A percentile compares a stretch with the other conserved stretches of the same genome.
Conservation (phyloP, 1,284 basidiomycete genomes). For the Apiotrichum porosum region DNA sequence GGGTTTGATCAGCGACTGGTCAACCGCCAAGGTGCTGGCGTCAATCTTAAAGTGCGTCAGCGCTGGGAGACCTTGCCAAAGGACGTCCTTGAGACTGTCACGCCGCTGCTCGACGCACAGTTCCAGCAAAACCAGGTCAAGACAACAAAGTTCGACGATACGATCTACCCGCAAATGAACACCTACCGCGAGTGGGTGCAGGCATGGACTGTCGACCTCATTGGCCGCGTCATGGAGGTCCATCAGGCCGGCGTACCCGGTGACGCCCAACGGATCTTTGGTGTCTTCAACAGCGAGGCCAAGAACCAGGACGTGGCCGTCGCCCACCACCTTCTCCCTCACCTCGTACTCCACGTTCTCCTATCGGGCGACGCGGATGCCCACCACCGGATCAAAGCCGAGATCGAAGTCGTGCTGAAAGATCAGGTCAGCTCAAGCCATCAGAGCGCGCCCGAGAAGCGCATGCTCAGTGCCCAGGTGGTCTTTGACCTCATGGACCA, state of each 20-base stretch:
- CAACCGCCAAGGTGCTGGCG: slow-evolving; percentile 49
- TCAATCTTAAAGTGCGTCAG: slow-evolving; percentile 62
- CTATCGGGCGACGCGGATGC: slow-evolving; percentile 67
- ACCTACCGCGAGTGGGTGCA: slow-evolving; percentile 98
- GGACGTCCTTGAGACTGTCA: slow-evolving; percentile 79
- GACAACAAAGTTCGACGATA: slow-evolving; percentile 40
- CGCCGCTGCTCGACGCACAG: slow-evolving; percentile 75
- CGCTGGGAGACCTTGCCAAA: slow-evolving; percentile 74
- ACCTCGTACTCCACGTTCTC: slow-evolving; percentile 81
- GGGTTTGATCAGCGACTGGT: slow-evolving; percentile 62
- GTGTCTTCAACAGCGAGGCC: slow-evolving; percentile 71
- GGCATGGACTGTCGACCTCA: slow-evolving; percentile 80
- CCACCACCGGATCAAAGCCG: slow-evolving; percentile 62
- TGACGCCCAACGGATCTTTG: slow-evolving; percentile 60
- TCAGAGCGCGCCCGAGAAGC: slow-evolving; percentile 65
- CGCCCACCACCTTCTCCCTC: slow-evolving; percentile 84
- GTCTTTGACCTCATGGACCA: slow-evolving; percentile 95
- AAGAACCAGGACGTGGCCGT: slow-evolving; percentile 86
- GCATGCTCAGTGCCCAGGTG: slow-evolving; percentile 82
- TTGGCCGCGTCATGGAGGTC: slow-evolving; percentile 54
- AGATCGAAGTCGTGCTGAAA: slow-evolving; percentile 75
- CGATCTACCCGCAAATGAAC: slow-evolving; percentile 68
- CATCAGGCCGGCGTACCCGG: slow-evolving; percentile 10
- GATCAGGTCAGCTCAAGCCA: slow-evolving; percentile 73
- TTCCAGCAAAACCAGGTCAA: slow-evolving; percentile 56